Evolutionary conservation across 1,284 basidiomycete species (phyloP).

Genomic region (Ceratobasidium sp.): DNA sequence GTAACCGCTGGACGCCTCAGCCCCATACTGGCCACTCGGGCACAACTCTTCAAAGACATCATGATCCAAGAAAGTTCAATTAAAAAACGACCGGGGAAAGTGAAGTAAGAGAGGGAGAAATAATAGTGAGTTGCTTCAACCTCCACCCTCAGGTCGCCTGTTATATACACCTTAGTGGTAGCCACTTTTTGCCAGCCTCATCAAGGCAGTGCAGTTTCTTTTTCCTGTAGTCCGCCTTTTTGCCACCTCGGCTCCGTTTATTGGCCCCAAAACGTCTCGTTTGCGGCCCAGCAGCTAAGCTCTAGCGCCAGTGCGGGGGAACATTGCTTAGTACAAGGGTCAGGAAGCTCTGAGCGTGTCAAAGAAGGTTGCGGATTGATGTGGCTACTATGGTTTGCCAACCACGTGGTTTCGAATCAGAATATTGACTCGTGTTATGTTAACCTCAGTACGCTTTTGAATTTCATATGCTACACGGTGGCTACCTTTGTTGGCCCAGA

Average conservation of each 20-base stretch:
- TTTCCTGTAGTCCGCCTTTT: neutral
- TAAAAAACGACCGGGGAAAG: no score
- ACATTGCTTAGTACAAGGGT: neutral
- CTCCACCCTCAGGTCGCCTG: neutral
- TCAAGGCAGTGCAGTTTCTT: conserved; percentile 14
- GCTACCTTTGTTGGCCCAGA: neutral
- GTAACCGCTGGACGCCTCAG: conserved; percentile 4
- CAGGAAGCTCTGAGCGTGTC: neutral
- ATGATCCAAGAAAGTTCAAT: neutral
- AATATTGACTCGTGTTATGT: conserved; percentile 8
- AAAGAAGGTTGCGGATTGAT: neutral
- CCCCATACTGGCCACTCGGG: neutral
- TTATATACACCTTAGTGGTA: conserved; percentile 1
- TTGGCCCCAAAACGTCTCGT: no score
- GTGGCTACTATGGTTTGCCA: neutral
- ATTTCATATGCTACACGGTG: neutral
- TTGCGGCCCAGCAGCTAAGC: neutral
- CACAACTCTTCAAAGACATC: neutral
- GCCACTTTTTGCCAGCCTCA: neutral
- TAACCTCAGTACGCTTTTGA: neutral
- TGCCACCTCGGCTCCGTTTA: neutral
- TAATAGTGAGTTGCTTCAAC: neutral
- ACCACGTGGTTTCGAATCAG: neutral
- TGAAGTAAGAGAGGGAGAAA: neutral
- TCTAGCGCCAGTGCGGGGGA: neutral